Percentiles rank a stretch among this genome's conserved stretches.
These are phyloP conservation scores for Crithidia thermophila DNA, from an alignment of 208 protist species.

Conservation along the genomic window DNA sequence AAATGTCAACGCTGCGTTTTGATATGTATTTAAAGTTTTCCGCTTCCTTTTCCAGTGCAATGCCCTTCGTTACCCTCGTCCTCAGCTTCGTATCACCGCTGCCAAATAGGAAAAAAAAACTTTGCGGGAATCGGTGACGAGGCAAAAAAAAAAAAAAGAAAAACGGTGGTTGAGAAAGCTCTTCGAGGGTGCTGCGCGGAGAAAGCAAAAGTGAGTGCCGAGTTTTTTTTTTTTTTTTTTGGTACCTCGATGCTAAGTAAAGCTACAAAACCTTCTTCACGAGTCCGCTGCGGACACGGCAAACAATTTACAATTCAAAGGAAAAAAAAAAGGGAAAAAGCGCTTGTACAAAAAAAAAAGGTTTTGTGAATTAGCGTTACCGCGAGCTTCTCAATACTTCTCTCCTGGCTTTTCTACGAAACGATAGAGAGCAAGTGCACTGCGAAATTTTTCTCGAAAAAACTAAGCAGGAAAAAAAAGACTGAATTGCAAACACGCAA, in stretches of 20 bases:
- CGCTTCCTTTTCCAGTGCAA: not conserved
- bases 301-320: constrained; percentile 3
- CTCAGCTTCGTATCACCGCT: not conserved
- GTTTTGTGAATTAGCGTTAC: too few species aligned
- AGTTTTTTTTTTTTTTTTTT: constrained; percentile 21
- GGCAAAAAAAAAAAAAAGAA: not conserved
- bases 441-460: not conserved
- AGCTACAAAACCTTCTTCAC: not conserved
- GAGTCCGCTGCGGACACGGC: not conserved
- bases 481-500: not conserved
- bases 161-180: not conserved
- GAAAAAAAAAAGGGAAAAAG: constrained; percentile 10
- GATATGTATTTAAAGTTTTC: not conserved
- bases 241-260: too few species aligned
- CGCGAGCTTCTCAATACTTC: too few species aligned
- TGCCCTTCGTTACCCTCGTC: not conserved
- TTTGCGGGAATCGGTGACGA: too few species aligned
- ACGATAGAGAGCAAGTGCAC: not conserved
- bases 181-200: not conserved
- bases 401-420: too few species aligned
- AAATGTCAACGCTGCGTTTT: too few species aligned
- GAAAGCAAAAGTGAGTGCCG: not conserved
- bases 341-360: not conserved
- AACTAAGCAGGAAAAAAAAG: not conserved
- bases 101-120: not conserved